Conservation (phyloP, 805 yeast species). For the Maudiozyma pseudohumilis region DNA sequence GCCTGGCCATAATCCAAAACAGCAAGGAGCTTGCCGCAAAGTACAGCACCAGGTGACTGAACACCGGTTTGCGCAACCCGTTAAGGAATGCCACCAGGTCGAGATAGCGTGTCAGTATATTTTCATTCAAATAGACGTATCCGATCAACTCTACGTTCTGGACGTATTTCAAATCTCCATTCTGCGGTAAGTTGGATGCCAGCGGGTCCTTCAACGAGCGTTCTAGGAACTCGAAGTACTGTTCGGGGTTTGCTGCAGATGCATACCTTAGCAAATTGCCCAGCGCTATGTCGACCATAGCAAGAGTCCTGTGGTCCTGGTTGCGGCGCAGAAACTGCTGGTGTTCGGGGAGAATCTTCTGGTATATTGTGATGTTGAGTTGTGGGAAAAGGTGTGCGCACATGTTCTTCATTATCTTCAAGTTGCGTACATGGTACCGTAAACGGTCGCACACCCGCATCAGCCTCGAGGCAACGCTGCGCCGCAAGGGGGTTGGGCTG, state of each 20-base stretch:
- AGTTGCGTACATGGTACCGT: conserved; percentile 27
- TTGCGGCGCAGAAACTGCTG: conserved; percentile 11
- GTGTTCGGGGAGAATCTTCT: conserved; percentile 12
- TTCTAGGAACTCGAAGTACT: conserved; percentile 29
- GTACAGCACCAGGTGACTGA: conserved; percentile 36
- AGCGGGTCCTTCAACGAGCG: conserved; percentile 8
- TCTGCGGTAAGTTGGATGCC: neutral
- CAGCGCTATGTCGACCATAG: conserved; percentile 13
- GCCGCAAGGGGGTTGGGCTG: conserved; percentile 26
- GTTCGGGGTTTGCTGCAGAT: conserved; percentile 42
- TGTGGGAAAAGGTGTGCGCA: conserved; percentile 2
- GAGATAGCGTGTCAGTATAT: conserved; percentile 31
- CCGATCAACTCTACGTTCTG: conserved; percentile 37
- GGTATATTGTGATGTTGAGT: conserved; percentile 7
- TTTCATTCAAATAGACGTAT: conserved; percentile 33
- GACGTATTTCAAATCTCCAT: conserved; percentile 6
- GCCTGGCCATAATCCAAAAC: conserved; percentile 43
- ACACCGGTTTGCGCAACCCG: conserved; percentile 35
- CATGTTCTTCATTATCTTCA: conserved; percentile 28
- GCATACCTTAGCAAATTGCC: conserved; percentile 34
- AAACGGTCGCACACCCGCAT: conserved; percentile 24
- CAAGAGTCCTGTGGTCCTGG: conserved; percentile 8
- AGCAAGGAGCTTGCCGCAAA: conserved; percentile 38
- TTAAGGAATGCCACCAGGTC: conserved; percentile 32
- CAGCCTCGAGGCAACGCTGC: conserved; percentile 22